These are phyloP conservation scores for Blumeriella jaapii DNA, from an alignment of 2,329 filamentous ascomycete genomes.

Conservation along the genomic window DNA sequence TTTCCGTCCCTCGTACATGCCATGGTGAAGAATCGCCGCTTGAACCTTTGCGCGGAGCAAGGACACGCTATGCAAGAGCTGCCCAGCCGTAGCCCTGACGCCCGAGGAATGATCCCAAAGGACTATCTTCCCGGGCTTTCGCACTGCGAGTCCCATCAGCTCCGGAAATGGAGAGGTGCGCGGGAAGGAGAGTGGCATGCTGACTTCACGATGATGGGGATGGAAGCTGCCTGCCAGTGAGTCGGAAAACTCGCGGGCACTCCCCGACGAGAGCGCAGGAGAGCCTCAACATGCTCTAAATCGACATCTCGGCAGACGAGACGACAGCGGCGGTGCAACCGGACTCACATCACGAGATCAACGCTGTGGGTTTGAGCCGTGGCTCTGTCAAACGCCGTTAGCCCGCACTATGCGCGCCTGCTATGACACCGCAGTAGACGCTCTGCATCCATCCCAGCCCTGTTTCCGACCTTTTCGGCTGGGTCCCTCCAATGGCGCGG, in stretches of 20 bases:
- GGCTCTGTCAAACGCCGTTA: too few relatives aligned
- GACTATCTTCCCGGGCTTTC: conserved; percentile 11
- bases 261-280: too few relatives aligned
- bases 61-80: conserved; percentile 13
- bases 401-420: too few relatives aligned
- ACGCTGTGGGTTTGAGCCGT: too few relatives aligned
- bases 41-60: conserved; percentile 10
- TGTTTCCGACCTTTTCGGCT: too few relatives aligned
- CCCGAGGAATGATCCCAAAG: conserved; percentile 15
- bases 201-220: background rate
- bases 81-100: conserved; percentile 12
- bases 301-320: too few relatives aligned
- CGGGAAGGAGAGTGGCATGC: conserved; percentile 13
- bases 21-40: conserved; percentile 6
- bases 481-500: too few relatives aligned
- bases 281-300: too few relatives aligned
- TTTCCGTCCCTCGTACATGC: conserved; percentile 3
- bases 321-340: too few relatives aligned
- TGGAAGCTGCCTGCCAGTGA: background rate
- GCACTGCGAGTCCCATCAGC: conserved; percentile 9
- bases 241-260: background rate
- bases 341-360: too few relatives aligned
- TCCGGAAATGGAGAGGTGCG: conserved; percentile 13
- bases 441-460: too few relatives aligned
- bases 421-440: too few relatives aligned